These are phyloP conservation scores for Xerocomus nothofagi DNA, from an alignment of 1,284 basidiomycete genomes.

Conservation along the genomic window DNA sequence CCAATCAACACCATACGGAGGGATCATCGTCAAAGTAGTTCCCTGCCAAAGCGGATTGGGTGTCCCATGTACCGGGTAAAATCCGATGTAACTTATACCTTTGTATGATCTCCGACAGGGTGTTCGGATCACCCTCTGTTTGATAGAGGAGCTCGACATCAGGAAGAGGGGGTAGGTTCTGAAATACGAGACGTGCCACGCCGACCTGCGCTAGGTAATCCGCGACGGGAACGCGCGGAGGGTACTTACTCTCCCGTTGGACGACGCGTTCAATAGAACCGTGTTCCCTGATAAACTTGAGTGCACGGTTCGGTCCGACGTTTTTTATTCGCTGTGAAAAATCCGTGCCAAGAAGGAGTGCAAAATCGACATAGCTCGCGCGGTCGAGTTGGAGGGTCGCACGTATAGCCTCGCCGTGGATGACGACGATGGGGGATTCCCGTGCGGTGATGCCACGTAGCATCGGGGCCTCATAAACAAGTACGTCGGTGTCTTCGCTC, in stretches of 20 bases:
- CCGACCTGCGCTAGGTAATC: constrained; percentile 63
- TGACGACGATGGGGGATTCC: constrained; percentile 55
- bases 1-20: constrained; percentile 16
- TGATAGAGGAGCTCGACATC: constrained; percentile 38
- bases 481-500: constrained; percentile 85
- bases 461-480: constrained; percentile 77
- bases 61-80: constrained; percentile 45
- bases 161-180: constrained; percentile 61
- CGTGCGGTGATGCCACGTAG: constrained; percentile 70
- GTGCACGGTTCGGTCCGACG: constrained; percentile 73
- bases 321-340: constrained; percentile 81
- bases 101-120: constrained; percentile 46
- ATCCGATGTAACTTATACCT: constrained; percentile 48
- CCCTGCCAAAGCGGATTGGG: constrained; percentile 47
- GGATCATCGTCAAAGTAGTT: constrained; percentile 70
- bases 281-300: constrained; percentile 68
- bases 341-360: constrained; percentile 84
- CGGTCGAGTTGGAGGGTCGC: constrained; percentile 53
- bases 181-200: constrained; percentile 60
- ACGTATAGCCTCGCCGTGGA: constrained; percentile 69
- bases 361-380: constrained; percentile 74
- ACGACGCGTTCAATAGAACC: constrained; percentile 75
- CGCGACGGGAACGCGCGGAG: constrained; percentile 42
- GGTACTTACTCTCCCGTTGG: constrained; percentile 52
- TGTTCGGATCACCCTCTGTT: constrained; percentile 40